Conservation (phyloP, 768 basidiomycete genomes). For the Tubosaeta brunneosetosa region DNA sequence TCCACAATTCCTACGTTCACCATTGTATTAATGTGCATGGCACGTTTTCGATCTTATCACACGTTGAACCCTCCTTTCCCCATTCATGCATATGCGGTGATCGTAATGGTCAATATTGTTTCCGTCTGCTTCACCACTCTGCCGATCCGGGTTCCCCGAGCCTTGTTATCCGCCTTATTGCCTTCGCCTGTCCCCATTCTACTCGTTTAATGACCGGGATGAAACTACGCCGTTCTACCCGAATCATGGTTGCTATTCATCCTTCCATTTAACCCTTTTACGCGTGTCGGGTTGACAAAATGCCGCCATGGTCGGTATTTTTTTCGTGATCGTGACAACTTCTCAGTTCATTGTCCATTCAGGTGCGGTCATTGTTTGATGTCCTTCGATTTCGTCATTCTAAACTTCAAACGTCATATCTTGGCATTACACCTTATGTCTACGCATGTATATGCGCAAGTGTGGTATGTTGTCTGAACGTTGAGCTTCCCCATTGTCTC, state of each 20-base stretch:
- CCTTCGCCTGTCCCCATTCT: neutral
- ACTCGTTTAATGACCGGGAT: neutral
- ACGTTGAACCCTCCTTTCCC: conserved; percentile 9
- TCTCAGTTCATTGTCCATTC: neutral
- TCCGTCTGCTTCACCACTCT: neutral
- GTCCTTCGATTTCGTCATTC: neutral
- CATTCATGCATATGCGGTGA: conserved; percentile 7
- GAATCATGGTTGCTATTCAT: neutral
- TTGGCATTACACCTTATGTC: neutral
- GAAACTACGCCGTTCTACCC: neutral
- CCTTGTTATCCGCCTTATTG: neutral
- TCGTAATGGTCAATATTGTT: neutral
- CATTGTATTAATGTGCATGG: conserved; percentile 10
- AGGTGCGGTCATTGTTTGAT: neutral
- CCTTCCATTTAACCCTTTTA: neutral
- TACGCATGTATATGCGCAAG: neutral
- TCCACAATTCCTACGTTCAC: conserved; percentile 20
- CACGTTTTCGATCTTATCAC: neutral
- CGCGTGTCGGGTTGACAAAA: conserved; percentile 1
- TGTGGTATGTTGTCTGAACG: conserved; percentile 6
- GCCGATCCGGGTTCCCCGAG: neutral
- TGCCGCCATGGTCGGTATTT: neutral
- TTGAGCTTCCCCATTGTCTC: neutral
- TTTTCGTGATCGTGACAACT: neutral
- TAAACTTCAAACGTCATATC: neutral